Evolutionary conservation across 768 basidiomycete species (phyloP).

Genomic region (Leccinum fibrillosum): DNA sequence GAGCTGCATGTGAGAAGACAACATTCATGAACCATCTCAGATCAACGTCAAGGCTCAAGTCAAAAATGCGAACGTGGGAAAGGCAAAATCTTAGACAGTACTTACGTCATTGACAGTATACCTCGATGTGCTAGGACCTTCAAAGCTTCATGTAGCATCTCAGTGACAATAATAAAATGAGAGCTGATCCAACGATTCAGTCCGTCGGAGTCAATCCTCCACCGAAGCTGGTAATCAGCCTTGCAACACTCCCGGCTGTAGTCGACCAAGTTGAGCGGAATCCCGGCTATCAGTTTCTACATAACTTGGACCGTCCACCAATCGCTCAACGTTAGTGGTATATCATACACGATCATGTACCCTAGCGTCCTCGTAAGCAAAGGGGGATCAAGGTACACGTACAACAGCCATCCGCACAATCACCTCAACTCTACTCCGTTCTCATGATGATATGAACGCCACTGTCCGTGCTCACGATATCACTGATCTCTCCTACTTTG

Average conservation of each 20-base stretch:
- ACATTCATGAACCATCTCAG: too few relatives aligned
- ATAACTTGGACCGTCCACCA: background rate
- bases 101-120: too few relatives aligned
- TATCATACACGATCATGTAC: slow-evolving; percentile 3
- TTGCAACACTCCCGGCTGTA: too few relatives aligned
- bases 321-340: background rate
- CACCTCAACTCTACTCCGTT: slow-evolving; percentile 49
- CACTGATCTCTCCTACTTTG: slow-evolving; percentile 73
- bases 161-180: background rate
- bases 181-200: background rate
- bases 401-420: slow-evolving; percentile 8
- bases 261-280: background rate
- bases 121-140: background rate
- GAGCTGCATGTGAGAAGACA: too few relatives aligned
- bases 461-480: slow-evolving; percentile 83
- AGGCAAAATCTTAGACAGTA: background rate
- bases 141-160: background rate
- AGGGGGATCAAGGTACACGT: background rate
- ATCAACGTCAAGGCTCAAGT: too few relatives aligned
- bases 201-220: too few relatives aligned
- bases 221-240: too few relatives aligned
- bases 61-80: background rate
- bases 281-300: background rate
- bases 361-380: background rate
- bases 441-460: slow-evolving; percentile 93